Base-by-base conservation (phyloP, 2,329 filamentous ascomycete genomes). In the Epichloe bromicola region DNA sequence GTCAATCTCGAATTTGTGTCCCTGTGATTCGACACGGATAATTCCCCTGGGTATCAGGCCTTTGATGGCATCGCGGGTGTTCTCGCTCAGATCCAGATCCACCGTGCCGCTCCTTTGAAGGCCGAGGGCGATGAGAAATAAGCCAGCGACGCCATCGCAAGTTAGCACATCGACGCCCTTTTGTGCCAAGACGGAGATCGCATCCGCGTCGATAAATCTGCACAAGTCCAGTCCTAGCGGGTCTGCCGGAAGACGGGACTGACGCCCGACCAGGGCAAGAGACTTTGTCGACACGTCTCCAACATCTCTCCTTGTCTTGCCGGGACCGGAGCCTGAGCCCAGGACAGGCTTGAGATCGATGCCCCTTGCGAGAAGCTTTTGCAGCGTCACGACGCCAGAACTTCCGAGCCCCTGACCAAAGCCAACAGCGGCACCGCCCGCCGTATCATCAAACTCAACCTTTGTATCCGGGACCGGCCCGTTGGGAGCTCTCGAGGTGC, bases 321-420 rank as follows among this genome's bases (percentile, higher is more conserved):
- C 36, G 11, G 48, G 8, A 17, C n/a, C 23, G 2, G 12, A 3
- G 2, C 37, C 11, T 20, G 42, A 34, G 37, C 3, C 42, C 14
- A 26, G 40, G 6, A 49, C 17, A 2, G 46, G 47, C 57, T 49
- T 39, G 15, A 50, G 23, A 33, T 49, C 46, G 53, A 57, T 49
- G 5, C 57, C 55, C 12, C 53, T 17, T 7, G 56, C 54, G 6
- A 67, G 36, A 3, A 68, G 54, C 51, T 61, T 57, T 36, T 63
- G 59, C 5, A 57, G 57, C 3, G 66, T 57, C 12, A 65, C 49
- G 2, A 66, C 60, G 5, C 61, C 65, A 36, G 67, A 61, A 3
- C 61, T 61, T 0, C 65, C 65, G 4, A 68, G 56, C 0, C 67
- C 66, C 19, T 61, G 60, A 7, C 65, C 67, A 30, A 69, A 63